Evolutionary conservation across 805 yeast genomes (phyloP), one percentile per base, ranked within the genome.

Genomic region (Wickerhamiella sorbophila): DNA sequence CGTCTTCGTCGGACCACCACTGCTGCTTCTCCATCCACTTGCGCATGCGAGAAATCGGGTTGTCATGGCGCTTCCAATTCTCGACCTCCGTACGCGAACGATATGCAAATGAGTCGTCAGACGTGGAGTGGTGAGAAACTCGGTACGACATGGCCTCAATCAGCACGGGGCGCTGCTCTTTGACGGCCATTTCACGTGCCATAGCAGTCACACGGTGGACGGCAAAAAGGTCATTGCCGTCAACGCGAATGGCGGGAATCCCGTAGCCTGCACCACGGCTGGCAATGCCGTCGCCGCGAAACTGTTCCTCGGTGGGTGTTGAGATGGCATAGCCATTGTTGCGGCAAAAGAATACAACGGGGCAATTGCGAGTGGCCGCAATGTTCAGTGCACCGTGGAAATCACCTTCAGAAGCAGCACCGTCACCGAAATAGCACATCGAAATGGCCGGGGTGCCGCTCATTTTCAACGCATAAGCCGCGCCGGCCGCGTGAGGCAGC

Each of bases 361-460:
- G 63, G 36, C 61, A 58, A 44, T 44, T 47, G 26, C 61, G 42
- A 4, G 61, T 58, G 12, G 63, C 61, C 4, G 63, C 63, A 43
- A 58, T 58, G 44, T 58, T 58, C 22, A 58, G 47, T 6, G 61
- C 63, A 24, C 61, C 61, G 36, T 58, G 63, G 46, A 58, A 58
- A 31, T 58, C 63, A 10, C 63, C 63, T 43, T 58, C 63, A 14
- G 61, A 56, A 0, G 62, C 61, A 2, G 63, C 62, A 2, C 63
- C 63, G 39, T 58, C 63, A 8, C 63, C 63, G 43, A 58, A 55
- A 39, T 54, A 58, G 44, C 59, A 54, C 18, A 58, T 49, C 5
- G 52, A 47, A 24, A 52, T 46, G 3, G 54, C 55, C 15, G 48
- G 44, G n/a, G 45, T 48, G 20, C 57, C 58, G 21, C 24, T 22